These are phyloP conservation scores for Hypoxylon sp. DNA, from an alignment of 2,329 filamentous ascomycete species.

Conservation along the genomic window DNA sequence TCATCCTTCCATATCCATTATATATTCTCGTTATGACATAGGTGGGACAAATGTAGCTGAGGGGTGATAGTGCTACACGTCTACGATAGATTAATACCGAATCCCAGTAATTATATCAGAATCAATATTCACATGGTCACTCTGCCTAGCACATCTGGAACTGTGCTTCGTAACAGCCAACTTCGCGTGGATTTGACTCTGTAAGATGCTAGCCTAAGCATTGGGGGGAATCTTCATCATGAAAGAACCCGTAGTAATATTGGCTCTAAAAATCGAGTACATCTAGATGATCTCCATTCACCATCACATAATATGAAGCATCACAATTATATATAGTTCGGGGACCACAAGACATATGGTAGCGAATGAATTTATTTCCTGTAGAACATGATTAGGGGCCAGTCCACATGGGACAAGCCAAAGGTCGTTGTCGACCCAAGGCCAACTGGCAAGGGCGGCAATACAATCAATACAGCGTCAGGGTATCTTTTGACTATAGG, in stretches of 20 bases:
- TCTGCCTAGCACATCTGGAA: not conserved
- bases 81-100: not conserved
- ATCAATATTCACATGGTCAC: not conserved
- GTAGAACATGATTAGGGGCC: conserved; percentile 38
- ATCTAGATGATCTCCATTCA: not conserved
- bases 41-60: not conserved
- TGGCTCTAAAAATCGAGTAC: not conserved
- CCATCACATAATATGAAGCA: not conserved
- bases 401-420: conserved; percentile 25
- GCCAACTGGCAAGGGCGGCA: conserved; percentile 37
- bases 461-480: conserved; percentile 46
- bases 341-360: not conserved
- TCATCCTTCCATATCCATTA: not conserved
- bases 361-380: conserved; percentile 44
- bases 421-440: conserved; percentile 30
- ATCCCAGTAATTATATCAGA: not conserved
- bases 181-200: not conserved
- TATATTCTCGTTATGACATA: not conserved
- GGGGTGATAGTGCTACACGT: not conserved
- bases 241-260: not conserved
- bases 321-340: not conserved
- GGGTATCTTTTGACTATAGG: conserved; percentile 45
- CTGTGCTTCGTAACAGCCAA: not conserved
- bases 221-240: not conserved
- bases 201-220: not conserved